These are phyloP conservation scores for Dioscorea alata DNA, from an alignment of 106 monocot genomes.

Conservation along the genomic window DNA sequence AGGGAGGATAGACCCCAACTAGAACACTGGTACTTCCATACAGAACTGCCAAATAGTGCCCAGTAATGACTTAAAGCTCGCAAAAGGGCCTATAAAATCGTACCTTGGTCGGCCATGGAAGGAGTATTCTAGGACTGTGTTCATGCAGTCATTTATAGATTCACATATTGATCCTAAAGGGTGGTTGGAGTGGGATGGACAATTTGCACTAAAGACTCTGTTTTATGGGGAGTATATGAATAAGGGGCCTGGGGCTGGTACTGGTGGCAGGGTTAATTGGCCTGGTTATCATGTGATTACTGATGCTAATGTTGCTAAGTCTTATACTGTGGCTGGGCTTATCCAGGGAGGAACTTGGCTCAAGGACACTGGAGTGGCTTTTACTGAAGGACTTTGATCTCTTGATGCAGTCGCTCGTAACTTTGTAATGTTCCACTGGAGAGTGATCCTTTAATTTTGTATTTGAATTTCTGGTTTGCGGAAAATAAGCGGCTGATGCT, in stretches of 20 bases:
- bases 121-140: slow-evolving; percentile 37
- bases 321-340: slow-evolving; percentile 21
- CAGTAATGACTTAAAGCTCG: slow-evolving; percentile 20
- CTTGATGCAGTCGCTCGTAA: no score
- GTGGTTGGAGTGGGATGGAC: slow-evolving; percentile 30
- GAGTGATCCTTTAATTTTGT: no score
- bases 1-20: slow-evolving; percentile 31
- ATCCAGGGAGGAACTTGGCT: slow-evolving; percentile 38
- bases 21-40: slow-evolving; percentile 38
- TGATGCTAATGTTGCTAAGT: slow-evolving; percentile 7
- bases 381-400: slow-evolving; percentile 1
- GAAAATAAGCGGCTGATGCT: no score
- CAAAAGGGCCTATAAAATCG: slow-evolving; percentile 1
- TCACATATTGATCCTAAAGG: slow-evolving; percentile 18
- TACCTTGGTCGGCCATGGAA: slow-evolving; percentile 49
- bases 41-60: slow-evolving; percentile 24
- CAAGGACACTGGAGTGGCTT: slow-evolving; percentile 18
- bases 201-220: slow-evolving; percentile 26
- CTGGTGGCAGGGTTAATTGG: slow-evolving; percentile 31
- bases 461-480: no score
- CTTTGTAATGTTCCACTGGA: no score
- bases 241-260: slow-evolving; percentile 25
- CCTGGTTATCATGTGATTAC: slow-evolving; percentile 33
- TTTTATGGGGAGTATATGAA: slow-evolving; percentile 37
- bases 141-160: slow-evolving; percentile 32